Evolutionary conservation across 2,329 filamentous ascomycete species (phyloP).

Genomic region (Akanthomyces uredinophilus): DNA sequence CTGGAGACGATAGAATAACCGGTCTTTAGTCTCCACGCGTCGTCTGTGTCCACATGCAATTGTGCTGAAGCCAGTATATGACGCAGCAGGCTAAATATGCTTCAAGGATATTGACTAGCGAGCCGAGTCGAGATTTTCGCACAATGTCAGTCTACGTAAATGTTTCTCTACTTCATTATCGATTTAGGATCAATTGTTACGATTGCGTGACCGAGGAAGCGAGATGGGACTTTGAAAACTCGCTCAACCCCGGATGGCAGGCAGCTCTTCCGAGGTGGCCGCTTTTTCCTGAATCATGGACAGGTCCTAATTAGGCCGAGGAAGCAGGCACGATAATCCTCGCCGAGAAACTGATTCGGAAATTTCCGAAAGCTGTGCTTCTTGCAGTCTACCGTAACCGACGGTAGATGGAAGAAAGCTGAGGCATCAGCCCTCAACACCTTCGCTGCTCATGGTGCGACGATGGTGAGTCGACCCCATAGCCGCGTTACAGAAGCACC

Average conservation of each 20-base stretch:
- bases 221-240: background rate
- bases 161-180: background rate
- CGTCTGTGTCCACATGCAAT: background rate
- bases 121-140: background rate
- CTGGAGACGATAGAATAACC: background rate
- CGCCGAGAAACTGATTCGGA: background rate
- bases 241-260: background rate
- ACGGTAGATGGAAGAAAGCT: background rate
- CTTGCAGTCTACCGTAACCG: background rate
- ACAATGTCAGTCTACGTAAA: background rate
- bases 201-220: background rate
- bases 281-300: too few species aligned
- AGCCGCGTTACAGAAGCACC: slow-evolving; percentile 2
- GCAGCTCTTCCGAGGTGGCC: background rate
- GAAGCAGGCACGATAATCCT: background rate
- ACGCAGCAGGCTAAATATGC: background rate
- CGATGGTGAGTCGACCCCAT: slow-evolving; percentile 8
- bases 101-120: background rate
- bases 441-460: slow-evolving; percentile 1
- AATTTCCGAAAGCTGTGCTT: background rate
- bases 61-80: background rate
- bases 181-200: background rate
- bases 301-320: too few species aligned
- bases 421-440: background rate
- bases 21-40: background rate